Evolutionary conservation across 2,329 filamentous ascomycete species (phyloP).

Genomic region (Monilinia laxa): DNA sequence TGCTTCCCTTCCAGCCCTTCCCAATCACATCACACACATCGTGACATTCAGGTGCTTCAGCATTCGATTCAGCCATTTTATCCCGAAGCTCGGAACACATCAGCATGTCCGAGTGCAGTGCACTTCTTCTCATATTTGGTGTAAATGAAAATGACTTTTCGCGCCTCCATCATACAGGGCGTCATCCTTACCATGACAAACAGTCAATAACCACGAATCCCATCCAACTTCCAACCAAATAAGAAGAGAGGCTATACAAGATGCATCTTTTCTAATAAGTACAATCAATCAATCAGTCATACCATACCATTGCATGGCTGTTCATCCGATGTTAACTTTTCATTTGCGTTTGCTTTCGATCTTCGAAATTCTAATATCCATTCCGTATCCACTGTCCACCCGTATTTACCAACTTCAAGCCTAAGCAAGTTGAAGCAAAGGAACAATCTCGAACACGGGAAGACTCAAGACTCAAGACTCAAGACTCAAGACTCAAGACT

Average conservation of each 20-base stretch:
- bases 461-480: background rate
- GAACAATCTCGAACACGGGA: background rate
- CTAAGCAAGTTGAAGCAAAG: background rate
- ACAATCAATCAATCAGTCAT: background rate
- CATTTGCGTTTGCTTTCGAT: background rate
- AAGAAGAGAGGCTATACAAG: background rate
- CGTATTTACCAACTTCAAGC: background rate
- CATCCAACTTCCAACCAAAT: background rate
- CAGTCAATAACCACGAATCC: constrained; percentile 1
- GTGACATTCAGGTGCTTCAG: constrained; percentile 11
- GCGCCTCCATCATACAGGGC: background rate
- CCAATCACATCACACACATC: background rate
- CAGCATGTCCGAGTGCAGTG: constrained; percentile 8
- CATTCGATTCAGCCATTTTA: constrained; percentile 4
- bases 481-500: background rate
- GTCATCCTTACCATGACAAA: constrained; percentile 9
- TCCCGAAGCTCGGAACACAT: constrained; percentile 11
- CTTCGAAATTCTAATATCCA: background rate
- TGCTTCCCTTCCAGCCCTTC: background rate
- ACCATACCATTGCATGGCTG: background rate
- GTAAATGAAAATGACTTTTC: background rate
- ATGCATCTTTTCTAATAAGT: background rate
- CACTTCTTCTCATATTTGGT: background rate
- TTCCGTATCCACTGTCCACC: background rate
- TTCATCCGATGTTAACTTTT: constrained; percentile 12